Percentiles rank a stretch among this genome's conserved stretches.
Conservation (phyloP, 179 eudicot species). For the Beta corolliflora region DNA sequence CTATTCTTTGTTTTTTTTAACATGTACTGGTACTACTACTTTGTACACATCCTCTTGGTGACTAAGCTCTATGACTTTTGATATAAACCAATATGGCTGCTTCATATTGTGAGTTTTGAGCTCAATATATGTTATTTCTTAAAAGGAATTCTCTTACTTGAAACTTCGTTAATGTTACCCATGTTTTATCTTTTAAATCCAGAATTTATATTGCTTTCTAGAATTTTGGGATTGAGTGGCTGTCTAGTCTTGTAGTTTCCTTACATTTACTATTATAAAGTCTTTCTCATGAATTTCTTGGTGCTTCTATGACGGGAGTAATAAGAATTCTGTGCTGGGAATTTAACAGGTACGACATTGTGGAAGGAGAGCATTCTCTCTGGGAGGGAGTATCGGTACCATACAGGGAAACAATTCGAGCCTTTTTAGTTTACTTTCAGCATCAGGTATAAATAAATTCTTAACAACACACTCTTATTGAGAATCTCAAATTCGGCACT, state of each 20-base stretch:
- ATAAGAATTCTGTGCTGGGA: conserved; percentile 38
- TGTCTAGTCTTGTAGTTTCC: neutral
- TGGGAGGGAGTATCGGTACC: conserved; percentile 95
- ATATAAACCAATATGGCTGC: neutral
- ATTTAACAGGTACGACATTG: conserved; percentile 78
- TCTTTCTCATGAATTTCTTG: conserved; percentile 27
- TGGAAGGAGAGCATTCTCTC: conserved; percentile 83
- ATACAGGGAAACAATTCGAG: conserved; percentile 86
- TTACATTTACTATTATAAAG: conserved; percentile 9
- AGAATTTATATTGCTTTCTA: neutral
- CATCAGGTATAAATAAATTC: conserved; percentile 58
- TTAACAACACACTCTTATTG: neutral
- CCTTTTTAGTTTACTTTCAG: conserved; percentile 89
- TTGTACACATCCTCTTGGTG: conserved; percentile 9
- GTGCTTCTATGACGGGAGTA: conserved; percentile 28
- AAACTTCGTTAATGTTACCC: neutral
- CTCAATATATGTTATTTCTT: neutral
- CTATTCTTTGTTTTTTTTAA: neutral
- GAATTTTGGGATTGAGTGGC: neutral
- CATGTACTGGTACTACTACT: neutral
- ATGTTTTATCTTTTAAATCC: neutral
- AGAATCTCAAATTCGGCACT: neutral
- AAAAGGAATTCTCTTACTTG: neutral
- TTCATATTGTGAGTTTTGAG: neutral
- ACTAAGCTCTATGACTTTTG: neutral